phyloP scores from a whole-genome alignment of 1,284 basidiomycete species.

The Ceratobasidium sp. region DNA sequence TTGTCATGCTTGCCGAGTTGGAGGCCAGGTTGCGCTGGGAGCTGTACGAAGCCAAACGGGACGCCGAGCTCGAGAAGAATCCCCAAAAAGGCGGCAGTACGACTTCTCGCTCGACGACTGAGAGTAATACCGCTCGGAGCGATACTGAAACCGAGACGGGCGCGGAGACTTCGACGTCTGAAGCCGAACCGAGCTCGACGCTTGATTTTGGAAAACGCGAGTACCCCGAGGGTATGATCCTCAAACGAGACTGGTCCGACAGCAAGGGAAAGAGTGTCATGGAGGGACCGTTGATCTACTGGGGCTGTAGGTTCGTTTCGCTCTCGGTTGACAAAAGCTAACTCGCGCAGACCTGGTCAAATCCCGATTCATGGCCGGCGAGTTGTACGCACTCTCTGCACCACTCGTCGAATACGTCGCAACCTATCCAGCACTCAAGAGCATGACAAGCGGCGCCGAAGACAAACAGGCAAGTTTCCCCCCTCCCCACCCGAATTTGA shows the following conservation, averaged over 20 bases:
- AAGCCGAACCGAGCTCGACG: not conserved
- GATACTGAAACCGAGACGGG: slow-evolving; percentile 19
- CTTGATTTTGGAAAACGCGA: slow-evolving; percentile 6
- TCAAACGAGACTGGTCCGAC: slow-evolving; percentile 15
- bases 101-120: not conserved
- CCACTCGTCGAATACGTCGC: slow-evolving; percentile 90
- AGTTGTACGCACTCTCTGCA: slow-evolving; percentile 91
- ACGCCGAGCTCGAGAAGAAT: slow-evolving; percentile 8
- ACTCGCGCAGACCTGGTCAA: slow-evolving; percentile 74
- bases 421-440: slow-evolving; percentile 70
- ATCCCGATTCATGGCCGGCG: slow-evolving; percentile 95
- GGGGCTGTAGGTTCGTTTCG: slow-evolving; percentile 66
- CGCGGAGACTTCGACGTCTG: slow-evolving; percentile 8
- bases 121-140: not conserved
- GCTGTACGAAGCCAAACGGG: slow-evolving; percentile 49
- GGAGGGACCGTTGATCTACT: slow-evolving; percentile 81
- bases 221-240: slow-evolving; percentile 23
- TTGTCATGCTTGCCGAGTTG: slow-evolving; percentile 91
- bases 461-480: slow-evolving; percentile 82
- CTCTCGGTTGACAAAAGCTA: not conserved
- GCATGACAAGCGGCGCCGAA: slow-evolving; percentile 82
- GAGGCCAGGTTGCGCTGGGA: slow-evolving; percentile 84
- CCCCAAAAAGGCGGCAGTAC: not conserved
- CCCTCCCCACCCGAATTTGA: not conserved
- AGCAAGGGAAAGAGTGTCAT: slow-evolving; percentile 38